phyloP scores from a whole-genome alignment of 2,329 filamentous ascomycete genomes.

The Alternaria dauci region DNA sequence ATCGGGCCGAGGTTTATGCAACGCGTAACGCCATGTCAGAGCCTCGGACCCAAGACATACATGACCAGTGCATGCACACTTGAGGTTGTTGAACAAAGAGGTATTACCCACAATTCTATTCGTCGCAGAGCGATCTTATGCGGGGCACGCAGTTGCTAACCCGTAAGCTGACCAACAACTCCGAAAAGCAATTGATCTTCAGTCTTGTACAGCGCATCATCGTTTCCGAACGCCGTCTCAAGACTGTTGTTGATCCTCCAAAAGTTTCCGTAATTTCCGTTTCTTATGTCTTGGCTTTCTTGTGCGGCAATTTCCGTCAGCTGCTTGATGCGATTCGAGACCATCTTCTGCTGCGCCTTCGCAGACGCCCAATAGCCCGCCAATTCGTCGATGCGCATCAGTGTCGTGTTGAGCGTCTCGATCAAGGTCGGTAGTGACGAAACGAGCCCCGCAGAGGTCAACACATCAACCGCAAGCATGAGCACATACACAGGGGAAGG shows the following conservation, averaged over 20 bases:
- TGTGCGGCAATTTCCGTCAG: constrained; percentile 54
- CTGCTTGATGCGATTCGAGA: constrained; percentile 58
- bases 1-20: constrained; percentile 6
- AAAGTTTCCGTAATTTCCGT: constrained; percentile 46
- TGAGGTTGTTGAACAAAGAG: background rate
- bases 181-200: constrained; percentile 42
- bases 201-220: constrained; percentile 56
- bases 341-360: constrained; percentile 59
- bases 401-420: constrained; percentile 62
- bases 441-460: constrained; percentile 65
- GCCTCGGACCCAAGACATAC: background rate
- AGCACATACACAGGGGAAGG: constrained; percentile 70
- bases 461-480: constrained; percentile 70
- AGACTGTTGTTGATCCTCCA: constrained; percentile 49
- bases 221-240: constrained; percentile 53
- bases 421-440: constrained; percentile 60
- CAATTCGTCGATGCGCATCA: constrained; percentile 65
- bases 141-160: constrained; percentile 15
- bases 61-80: background rate
- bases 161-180: constrained; percentile 35
- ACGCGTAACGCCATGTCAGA: background rate
- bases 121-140: background rate
- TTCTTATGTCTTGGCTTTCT: constrained; percentile 41
- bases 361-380: constrained; percentile 68
- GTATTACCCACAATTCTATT: background rate